Percentiles rank a stretch among this genome's conserved stretches.
Conservation (phyloP, 805 yeast species). For the Metahyphopichia silvanorum region DNA sequence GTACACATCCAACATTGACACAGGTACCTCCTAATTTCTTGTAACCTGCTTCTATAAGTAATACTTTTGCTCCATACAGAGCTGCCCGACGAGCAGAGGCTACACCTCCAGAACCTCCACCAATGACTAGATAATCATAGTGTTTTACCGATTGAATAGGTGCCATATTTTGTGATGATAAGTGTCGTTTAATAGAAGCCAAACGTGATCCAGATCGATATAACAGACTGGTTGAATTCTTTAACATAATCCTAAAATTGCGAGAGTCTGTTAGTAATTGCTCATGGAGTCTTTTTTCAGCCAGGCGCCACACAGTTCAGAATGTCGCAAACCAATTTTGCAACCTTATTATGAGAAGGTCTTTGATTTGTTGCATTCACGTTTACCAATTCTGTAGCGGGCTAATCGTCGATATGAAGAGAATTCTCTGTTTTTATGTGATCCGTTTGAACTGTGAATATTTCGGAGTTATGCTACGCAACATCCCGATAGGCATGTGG, state of each 20-base stretch:
- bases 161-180: constrained; percentile 44
- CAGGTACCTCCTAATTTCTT: constrained; percentile 89
- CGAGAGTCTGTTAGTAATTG: too few species aligned
- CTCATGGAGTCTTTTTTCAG: too few species aligned
- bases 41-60: constrained; percentile 73
- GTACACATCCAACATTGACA: constrained; percentile 99
- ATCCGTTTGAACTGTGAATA: too few species aligned
- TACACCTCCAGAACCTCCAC: constrained; percentile 99
- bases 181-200: constrained; percentile 25
- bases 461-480: too few species aligned
- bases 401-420: too few species aligned
- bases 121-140: constrained; percentile 91
- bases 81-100: constrained; percentile 99
- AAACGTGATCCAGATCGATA: constrained; percentile 17
- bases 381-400: too few species aligned
- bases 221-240: constrained; percentile 5
- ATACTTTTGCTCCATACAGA: constrained; percentile 82
- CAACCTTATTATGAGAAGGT: too few species aligned
- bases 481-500: too few species aligned
- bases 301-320: too few species aligned
- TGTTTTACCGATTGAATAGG: constrained; percentile 40
- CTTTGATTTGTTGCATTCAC: too few species aligned
- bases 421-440: too few species aligned
- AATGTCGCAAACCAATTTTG: too few species aligned
- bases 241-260: constrained; percentile 11